phyloP scores from a whole-genome alignment of 176 grass and related monocot genomes.

The Carex pumila region DNA sequence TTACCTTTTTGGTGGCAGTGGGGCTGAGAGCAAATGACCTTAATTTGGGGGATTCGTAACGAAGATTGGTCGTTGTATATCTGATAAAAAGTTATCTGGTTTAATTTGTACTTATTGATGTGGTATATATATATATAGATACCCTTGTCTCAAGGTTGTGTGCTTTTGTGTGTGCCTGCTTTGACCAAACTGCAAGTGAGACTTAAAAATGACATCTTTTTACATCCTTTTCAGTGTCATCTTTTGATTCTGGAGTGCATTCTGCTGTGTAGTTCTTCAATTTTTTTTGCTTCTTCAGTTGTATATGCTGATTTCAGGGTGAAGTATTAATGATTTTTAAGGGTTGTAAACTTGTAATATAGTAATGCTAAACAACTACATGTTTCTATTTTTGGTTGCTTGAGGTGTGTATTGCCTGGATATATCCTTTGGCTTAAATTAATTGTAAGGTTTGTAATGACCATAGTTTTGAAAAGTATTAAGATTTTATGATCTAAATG shows the following conservation, averaged over 20 bases:
- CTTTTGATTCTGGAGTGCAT: conserved; percentile 3
- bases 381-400: background rate
- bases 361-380: background rate
- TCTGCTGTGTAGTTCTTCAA: background rate
- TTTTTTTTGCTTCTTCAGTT: background rate
- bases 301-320: background rate
- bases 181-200: background rate
- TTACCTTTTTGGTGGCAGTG: conserved; percentile 49
- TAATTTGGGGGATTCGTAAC: background rate
- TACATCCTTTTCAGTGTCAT: background rate
- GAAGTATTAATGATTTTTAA: background rate
- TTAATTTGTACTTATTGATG: conserved; percentile 12
- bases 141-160: background rate
- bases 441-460: background rate
- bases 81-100: background rate
- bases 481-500: too few species aligned
- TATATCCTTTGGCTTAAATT: background rate
- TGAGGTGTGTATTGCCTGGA: background rate
- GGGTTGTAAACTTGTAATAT: background rate
- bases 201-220: background rate
- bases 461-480: background rate
- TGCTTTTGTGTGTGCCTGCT: background rate
- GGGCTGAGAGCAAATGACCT: conserved; percentile 1
- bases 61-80: background rate
- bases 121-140: conserved; percentile 12